These are phyloP conservation scores for Penicillium sp. DNA, from an alignment of 2,329 filamentous ascomycete species.

Conservation along the genomic window DNA sequence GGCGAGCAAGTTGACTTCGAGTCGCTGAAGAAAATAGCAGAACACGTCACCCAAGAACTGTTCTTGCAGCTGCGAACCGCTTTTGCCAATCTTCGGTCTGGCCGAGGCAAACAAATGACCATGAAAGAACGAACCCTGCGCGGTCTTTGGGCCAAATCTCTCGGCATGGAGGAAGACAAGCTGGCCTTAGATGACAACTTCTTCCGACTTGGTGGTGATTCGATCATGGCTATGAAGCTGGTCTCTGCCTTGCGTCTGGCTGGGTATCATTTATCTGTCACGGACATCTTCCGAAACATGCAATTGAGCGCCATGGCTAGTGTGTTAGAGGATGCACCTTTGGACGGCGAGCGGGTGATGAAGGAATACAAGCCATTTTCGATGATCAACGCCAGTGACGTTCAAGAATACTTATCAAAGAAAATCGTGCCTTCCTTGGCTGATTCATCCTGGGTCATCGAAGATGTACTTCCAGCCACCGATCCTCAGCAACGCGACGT, in stretches of 20 bases:
- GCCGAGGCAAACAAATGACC: conserved; percentile 4
- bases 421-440: conserved; percentile 3
- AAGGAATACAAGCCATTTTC: conserved; percentile 14
- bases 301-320: conserved; percentile 11
- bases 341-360: neutral
- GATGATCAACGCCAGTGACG: conserved; percentile 1
- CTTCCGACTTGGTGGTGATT: conserved; percentile 15
- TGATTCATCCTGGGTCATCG: conserved; percentile 5
- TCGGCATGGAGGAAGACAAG: neutral
- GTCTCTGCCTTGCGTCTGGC: neutral
- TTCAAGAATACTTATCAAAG: neutral
- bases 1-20: conserved; percentile 5
- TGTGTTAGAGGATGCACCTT: conserved; percentile 1
- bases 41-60: conserved; percentile 4
- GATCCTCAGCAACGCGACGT: conserved; percentile 11
- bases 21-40: neutral
- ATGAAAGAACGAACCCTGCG: conserved; percentile 9
- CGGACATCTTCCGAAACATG: conserved; percentile 15
- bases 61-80: conserved; percentile 9
- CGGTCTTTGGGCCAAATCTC: conserved; percentile 6
- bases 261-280: conserved; percentile 4
- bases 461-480: conserved; percentile 11
- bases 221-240: conserved; percentile 10
- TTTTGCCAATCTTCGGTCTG: conserved; percentile 4
- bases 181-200: conserved; percentile 7